Evolutionary conservation across 2,329 filamentous ascomycete species (phyloP).

Genomic region (Penicillium sp.): DNA sequence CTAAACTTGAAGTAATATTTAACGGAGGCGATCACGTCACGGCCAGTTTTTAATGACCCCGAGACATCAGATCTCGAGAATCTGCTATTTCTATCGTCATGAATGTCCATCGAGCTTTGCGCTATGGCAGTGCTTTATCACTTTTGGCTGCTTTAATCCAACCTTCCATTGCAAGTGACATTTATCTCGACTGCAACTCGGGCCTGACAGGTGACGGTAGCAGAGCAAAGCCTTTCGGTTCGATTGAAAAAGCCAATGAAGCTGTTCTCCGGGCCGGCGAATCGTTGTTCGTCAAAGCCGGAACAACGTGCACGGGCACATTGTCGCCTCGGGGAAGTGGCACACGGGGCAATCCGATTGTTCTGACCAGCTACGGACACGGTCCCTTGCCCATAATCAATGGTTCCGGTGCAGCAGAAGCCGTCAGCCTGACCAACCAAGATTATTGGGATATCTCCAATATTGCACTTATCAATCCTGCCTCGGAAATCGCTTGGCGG

Average conservation of each 20-base stretch:
- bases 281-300: constrained; percentile 17
- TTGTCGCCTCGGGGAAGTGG: constrained; percentile 22
- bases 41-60: no score
- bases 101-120: neutral
- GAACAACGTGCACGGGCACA: constrained; percentile 17
- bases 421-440: constrained; percentile 22
- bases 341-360: constrained; percentile 13
- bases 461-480: constrained; percentile 20
- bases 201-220: constrained; percentile 13
- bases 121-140: neutral
- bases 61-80: no score
- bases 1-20: no score
- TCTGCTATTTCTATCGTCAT: neutral
- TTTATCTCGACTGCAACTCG: constrained; percentile 22
- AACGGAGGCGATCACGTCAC: no score
- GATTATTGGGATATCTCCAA: constrained; percentile 24
- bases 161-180: neutral
- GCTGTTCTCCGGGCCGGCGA: constrained; percentile 18
- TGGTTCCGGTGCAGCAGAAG: constrained; percentile 17
- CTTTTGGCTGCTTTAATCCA: neutral
- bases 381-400: constrained; percentile 21
- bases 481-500: constrained; percentile 8
- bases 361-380: constrained; percentile 16
- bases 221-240: constrained; percentile 15
- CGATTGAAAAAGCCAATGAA: constrained; percentile 17